Evolutionary conservation across 495 filamentous ascomycete species (phyloP).

Genomic region (Aspergillus egyptiacus): DNA sequence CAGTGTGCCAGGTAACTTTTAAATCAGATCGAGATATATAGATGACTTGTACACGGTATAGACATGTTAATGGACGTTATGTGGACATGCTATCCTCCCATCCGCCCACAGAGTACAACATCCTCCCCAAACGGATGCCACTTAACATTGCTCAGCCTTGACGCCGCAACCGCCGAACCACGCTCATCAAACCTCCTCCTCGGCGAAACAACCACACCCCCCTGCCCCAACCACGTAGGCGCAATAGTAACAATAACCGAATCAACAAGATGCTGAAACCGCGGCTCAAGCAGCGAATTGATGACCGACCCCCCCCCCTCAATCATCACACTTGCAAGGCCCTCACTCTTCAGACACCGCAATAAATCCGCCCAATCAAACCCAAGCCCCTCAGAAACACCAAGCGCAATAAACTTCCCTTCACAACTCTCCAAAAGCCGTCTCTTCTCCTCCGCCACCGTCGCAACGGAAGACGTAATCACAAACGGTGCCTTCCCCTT

Average conservation of each 20-base stretch:
- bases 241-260: slow-evolving; percentile 83
- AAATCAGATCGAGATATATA: background rate
- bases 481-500: slow-evolving; percentile 66
- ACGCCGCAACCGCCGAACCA: slow-evolving; percentile 45
- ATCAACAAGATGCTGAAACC: slow-evolving; percentile 48
- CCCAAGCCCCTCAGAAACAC: slow-evolving; percentile 15
- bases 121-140: slow-evolving; percentile 75
- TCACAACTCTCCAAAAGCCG: slow-evolving; percentile 39
- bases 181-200: slow-evolving; percentile 35
- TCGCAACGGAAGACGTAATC: slow-evolving; percentile 37
- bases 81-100: slow-evolving; percentile 16
- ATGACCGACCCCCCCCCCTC: slow-evolving; percentile 80
- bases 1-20: slow-evolving; percentile 11
- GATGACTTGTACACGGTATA: too few relatives aligned
- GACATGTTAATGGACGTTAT: too few relatives aligned
- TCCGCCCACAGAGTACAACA: slow-evolving; percentile 68
- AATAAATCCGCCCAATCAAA: slow-evolving; percentile 61
- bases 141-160: slow-evolving; percentile 55
- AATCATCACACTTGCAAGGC: slow-evolving; percentile 74
- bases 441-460: slow-evolving; percentile 23
- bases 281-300: slow-evolving; percentile 62
- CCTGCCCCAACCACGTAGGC: slow-evolving; percentile 74
- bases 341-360: slow-evolving; percentile 43
- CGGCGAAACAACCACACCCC: slow-evolving; percentile 69
- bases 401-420: slow-evolving; percentile 38